These are phyloP conservation scores for Elaeagnus macrophylla DNA, from an alignment of 306 rosid genomes.

Conservation along the genomic window DNA sequence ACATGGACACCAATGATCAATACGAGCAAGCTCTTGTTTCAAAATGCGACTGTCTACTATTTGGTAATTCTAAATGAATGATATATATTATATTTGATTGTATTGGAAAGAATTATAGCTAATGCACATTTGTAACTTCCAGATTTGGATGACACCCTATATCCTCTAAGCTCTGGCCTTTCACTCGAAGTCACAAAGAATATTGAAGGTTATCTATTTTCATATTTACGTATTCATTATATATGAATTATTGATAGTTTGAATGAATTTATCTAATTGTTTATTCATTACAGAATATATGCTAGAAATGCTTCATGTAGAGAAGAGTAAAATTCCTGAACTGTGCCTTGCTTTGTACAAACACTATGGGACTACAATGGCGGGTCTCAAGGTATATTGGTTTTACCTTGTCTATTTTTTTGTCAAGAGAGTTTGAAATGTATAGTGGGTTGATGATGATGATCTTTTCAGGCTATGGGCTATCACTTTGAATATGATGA, in stretches of 20 bases:
- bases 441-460: constrained; percentile 2
- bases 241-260: background rate
- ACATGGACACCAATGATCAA: constrained; percentile 54
- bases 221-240: background rate
- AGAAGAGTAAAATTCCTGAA: constrained; percentile 47
- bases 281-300: constrained; percentile 42
- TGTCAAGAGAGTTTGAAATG: background rate
- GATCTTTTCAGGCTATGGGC: constrained; percentile 56
- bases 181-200: constrained; percentile 41
- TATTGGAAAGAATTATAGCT: background rate
- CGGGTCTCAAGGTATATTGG: constrained; percentile 68
- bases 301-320: constrained; percentile 60
- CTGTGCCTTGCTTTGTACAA: constrained; percentile 47
- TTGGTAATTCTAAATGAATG: constrained; percentile 35
- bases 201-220: constrained; percentile 47
- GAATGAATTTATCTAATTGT: constrained; percentile 2
- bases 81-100: background rate
- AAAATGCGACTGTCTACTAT: constrained; percentile 69
- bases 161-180: constrained; percentile 64
- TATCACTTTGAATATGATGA: constrained; percentile 56
- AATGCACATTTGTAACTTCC: constrained; percentile 17
- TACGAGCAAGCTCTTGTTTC: constrained; percentile 32
- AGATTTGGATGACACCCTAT: constrained; percentile 94
- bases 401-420: background rate
- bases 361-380: constrained; percentile 83